phyloP scores from a whole-genome alignment of 2,329 filamentous ascomycete species.

The Triangularia verruculosa region DNA sequence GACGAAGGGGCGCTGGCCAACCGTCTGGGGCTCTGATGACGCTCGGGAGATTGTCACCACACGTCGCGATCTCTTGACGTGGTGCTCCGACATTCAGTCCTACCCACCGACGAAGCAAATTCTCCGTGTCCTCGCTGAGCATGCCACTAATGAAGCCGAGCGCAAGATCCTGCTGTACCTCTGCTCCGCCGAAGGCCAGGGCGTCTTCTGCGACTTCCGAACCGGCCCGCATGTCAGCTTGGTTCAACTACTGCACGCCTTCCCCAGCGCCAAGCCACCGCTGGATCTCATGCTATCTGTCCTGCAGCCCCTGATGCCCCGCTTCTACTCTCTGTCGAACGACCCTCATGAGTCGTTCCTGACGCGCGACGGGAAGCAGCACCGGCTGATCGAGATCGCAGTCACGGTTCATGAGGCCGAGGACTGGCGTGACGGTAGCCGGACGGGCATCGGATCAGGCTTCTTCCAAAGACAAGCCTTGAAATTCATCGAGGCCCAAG shows the following conservation, averaged over 20 bases:
- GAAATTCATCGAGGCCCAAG: slow-evolving; percentile 66
- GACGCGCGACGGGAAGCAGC: slow-evolving; percentile 65
- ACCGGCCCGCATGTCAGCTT: slow-evolving; percentile 85
- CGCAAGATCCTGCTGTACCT: slow-evolving; percentile 85
- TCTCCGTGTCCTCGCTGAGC: slow-evolving; percentile 80
- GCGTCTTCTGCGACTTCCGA: slow-evolving; percentile 88
- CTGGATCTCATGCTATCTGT: slow-evolving; percentile 76
- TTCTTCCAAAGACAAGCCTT: slow-evolving; percentile 86
- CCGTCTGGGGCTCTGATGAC: slow-evolving; percentile 92
- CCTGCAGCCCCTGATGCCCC: slow-evolving; percentile 87
- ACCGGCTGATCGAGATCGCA: slow-evolving; percentile 89
- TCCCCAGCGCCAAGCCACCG: slow-evolving; percentile 86
- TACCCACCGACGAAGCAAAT: slow-evolving; percentile 87
- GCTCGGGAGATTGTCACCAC: slow-evolving; percentile 85
- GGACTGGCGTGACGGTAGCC: slow-evolving; percentile 69
- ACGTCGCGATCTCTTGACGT: slow-evolving; percentile 85
- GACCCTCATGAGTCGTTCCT: slow-evolving; percentile 78
- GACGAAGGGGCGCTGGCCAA: slow-evolving; percentile 83
- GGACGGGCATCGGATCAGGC: slow-evolving; percentile 86
- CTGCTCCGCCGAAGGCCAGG: slow-evolving; percentile 85
- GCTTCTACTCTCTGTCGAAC: slow-evolving; percentile 97
- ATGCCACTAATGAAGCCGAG: slow-evolving; percentile 76
- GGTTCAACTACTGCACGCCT: slow-evolving; percentile 81
- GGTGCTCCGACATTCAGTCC: slow-evolving; percentile 92
- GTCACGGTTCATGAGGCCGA: slow-evolving; percentile 87